Base-by-base conservation (phyloP, 371 early-diverging fungal species). In the Phascolomyces articulosus region DNA sequence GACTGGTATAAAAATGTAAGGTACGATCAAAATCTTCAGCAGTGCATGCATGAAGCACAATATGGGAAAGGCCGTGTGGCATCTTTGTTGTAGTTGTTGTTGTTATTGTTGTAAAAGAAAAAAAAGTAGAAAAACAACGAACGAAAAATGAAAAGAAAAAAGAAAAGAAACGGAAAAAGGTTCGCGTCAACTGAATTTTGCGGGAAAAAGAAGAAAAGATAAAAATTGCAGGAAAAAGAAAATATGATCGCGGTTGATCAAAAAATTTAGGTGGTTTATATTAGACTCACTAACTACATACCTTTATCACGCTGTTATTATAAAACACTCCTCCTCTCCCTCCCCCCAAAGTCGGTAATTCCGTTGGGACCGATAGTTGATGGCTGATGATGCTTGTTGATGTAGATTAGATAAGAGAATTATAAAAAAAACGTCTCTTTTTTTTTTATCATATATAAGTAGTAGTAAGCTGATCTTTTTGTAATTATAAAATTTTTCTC, bases 31-130 rank as follows among this genome's bases (percentile, higher is more conserved):
- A 79, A 47, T 67, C 64, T 15, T 65, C 70, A 38, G 55, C 47
- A 34, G 66, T 68, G 23, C 76, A 70, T 15, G 88, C 87, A 56
- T 76, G 75, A 18, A 89, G 71, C 15, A 82, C 78, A 56, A 89
- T 63, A 65, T 88, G 88, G 15, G 89, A 89, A 55, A 90, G 82
- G 34, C 77, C 77, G 65, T 72, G 63, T n/a, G 62, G 59, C 58
- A 64, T 60, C 47, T 13, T 59, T 44, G 44, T 4, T 44, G 8
- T 4, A 13, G 44, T 15, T 44, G 44, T 44, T n/a, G 44, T 44
- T 38, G 34, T 23, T 9, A 53, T 41, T 55, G 34, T 48, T 56
- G 57, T 15, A 68, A 26, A 23, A 61, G 51, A 62, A 60, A 51
- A 47, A 53, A 55, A 40, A 27, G 55, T 44, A 56, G 55, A 60